Percentiles rank a stretch among this genome's conserved stretches.
Conservation (phyloP, 164 flowering plant species). For the Vitis riparia region DNA sequence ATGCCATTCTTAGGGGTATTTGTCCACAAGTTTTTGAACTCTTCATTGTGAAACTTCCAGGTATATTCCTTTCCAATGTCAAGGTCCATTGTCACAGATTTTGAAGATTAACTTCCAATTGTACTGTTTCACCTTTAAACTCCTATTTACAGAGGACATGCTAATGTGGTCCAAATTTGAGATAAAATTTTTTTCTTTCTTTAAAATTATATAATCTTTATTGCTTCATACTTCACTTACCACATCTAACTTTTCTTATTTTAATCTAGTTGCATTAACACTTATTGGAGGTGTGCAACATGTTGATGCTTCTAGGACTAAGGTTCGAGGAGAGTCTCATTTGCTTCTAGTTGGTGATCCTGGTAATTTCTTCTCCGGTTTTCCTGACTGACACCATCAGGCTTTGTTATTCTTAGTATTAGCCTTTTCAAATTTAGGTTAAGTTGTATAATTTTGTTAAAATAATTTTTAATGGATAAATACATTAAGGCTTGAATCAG, state of each 20-base stretch:
- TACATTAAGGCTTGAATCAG: too few relatives aligned
- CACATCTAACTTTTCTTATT: slow-evolving; percentile 3
- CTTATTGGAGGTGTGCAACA: slow-evolving; percentile 98
- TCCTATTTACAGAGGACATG: too few relatives aligned
- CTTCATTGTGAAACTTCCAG: slow-evolving; percentile 96
- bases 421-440: neutral
- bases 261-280: slow-evolving; percentile 68
- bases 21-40: slow-evolving; percentile 98
- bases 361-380: slow-evolving; percentile 37
- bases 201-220: neutral
- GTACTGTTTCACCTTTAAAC: too few relatives aligned
- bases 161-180: too few relatives aligned
- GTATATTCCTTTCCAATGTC: slow-evolving; percentile 22
- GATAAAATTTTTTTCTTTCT: neutral
- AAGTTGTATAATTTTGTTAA: neutral
- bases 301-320: slow-evolving; percentile 95
- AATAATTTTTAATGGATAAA: too few relatives aligned
- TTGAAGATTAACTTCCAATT: too few relatives aligned
- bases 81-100: neutral
- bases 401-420: neutral
- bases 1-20: slow-evolving; percentile 79
- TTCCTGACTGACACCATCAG: neutral
- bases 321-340: slow-evolving; percentile 95
- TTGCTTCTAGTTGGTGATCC: slow-evolving; percentile 98
- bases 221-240: neutral